phyloP scores from a whole-genome alignment of 1,284 basidiomycete genomes.

The Chalciporus sp. region DNA sequence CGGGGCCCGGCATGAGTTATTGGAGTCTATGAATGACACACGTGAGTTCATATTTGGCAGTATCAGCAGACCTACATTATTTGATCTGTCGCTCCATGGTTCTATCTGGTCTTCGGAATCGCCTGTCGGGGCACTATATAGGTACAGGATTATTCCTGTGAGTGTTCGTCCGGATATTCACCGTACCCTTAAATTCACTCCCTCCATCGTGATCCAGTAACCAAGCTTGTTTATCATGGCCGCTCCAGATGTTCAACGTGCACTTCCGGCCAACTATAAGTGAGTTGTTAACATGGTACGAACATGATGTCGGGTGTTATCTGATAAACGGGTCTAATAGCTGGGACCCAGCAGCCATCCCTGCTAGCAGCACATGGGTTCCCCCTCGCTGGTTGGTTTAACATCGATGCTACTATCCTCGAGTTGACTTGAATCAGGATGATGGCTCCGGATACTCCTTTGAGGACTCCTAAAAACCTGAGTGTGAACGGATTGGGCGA shows the following conservation, averaged over 20 bases:
- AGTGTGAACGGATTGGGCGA: conserved; percentile 30
- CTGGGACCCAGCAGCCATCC: conserved; percentile 31
- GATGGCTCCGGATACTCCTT: conserved; percentile 12
- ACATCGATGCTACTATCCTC: not conserved
- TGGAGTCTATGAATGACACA: no score
- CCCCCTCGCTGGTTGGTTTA: conserved; percentile 25
- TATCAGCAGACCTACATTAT: conserved; percentile 1
- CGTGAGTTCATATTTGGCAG: no score
- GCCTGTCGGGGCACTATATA: not conserved
- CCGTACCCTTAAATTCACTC: not conserved
- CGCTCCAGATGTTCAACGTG: conserved; percentile 21
- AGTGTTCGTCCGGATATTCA: not conserved
- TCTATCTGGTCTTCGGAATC: not conserved
- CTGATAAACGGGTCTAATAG: conserved; percentile 10
- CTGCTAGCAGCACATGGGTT: conserved; percentile 26
- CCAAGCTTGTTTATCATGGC: conserved; percentile 17
- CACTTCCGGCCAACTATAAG: conserved; percentile 18
- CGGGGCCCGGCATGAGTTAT: no score
- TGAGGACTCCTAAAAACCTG: not conserved
- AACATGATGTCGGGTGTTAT: not conserved
- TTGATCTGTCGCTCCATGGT: not conserved
- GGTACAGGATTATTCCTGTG: not conserved
- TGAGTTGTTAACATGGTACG: conserved; percentile 7
- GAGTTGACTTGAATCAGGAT: conserved; percentile 17
- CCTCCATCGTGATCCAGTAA: not conserved